Percentiles rank a stretch among this genome's conserved stretches.
Conservation (phyloP, 805 yeast genomes). For the Sungouiella thailandica region DNA sequence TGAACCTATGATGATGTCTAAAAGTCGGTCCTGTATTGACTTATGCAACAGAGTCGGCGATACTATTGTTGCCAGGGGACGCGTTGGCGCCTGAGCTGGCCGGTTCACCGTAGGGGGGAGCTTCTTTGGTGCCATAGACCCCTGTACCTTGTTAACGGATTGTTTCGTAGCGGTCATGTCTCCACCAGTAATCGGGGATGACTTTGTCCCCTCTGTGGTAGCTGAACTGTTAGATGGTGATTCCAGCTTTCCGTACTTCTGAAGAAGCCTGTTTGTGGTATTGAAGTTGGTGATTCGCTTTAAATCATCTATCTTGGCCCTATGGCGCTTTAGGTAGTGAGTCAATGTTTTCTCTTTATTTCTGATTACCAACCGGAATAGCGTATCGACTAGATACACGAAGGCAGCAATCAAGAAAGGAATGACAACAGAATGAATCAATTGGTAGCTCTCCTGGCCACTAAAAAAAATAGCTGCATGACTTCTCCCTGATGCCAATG, state of each 20-base stretch:
- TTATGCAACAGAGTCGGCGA: too few species aligned
- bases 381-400: slow-evolving; percentile 12
- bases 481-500: slow-evolving; percentile 13
- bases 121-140: background rate
- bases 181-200: too few species aligned
- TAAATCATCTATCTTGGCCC: slow-evolving; percentile 56
- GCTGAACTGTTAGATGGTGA: background rate
- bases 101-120: background rate
- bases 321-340: slow-evolving; percentile 41
- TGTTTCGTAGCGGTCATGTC: slow-evolving; percentile 1
- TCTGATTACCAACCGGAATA: slow-evolving; percentile 18
- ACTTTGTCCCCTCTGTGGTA: background rate
- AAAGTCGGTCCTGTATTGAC: slow-evolving; percentile 31
- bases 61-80: background rate
- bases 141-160: background rate
- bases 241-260: slow-evolving; percentile 38
- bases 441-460: slow-evolving; percentile 19
- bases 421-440: slow-evolving; percentile 14
- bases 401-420: slow-evolving; percentile 21
- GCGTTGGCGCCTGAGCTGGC: background rate
- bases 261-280: slow-evolving; percentile 67
- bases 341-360: slow-evolving; percentile 18
- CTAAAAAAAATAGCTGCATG: slow-evolving; percentile 19
- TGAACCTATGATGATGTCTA: slow-evolving; percentile 37
- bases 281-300: slow-evolving; percentile 71